Evolutionary conservation across 2,329 filamentous ascomycete species (phyloP), one percentile per base, ranked within the genome.

Genomic region (Graphiopsis chlorocephala): DNA sequence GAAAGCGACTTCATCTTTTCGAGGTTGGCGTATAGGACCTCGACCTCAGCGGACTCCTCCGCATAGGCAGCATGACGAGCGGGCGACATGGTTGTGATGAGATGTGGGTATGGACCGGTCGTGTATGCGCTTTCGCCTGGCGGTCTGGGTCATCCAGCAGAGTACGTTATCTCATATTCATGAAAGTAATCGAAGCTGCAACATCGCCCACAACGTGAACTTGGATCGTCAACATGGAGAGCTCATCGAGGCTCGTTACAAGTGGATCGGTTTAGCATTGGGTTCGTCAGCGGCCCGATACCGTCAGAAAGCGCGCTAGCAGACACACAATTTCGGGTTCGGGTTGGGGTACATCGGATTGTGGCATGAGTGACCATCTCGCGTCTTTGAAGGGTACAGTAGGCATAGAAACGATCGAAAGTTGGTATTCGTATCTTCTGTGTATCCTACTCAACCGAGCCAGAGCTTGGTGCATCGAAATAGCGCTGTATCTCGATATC

Each of bases 1-100:
- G 93, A 97, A 76, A 98, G 85, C 74, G 92, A 88, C 66, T 93
- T 90, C 71, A 96, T 96, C 84, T 97, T 98, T 72, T 96, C 92
- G 67, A 98, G 87, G 70, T 88, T 88, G 64, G 87, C 86, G 69
- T 85, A 85, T 26, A 89, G 78, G 62, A 89, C 86, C 76, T 89
- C 86, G 48, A 89, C 87, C 77, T 89, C 87, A 7, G 87, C 87
- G 74, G 85, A 86, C 79, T 89, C 87, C 78, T 89, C 87, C 38
- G 85, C 85, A 75, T 85, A 85, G 42, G 84, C 84, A 63, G 81
- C 82, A 76, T 84, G 85, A 68, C 84, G 81, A 61, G 78, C 83
- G 33, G 60, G 60, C 33, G 60, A 50, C 60, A 62, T 62, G 33
- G 12, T 62, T 50, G 23, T 42, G 15, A 20, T 31, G 2, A 3